These are phyloP conservation scores for Mycena belliarum DNA, from an alignment of 768 basidiomycete genomes.

Conservation along the genomic window DNA sequence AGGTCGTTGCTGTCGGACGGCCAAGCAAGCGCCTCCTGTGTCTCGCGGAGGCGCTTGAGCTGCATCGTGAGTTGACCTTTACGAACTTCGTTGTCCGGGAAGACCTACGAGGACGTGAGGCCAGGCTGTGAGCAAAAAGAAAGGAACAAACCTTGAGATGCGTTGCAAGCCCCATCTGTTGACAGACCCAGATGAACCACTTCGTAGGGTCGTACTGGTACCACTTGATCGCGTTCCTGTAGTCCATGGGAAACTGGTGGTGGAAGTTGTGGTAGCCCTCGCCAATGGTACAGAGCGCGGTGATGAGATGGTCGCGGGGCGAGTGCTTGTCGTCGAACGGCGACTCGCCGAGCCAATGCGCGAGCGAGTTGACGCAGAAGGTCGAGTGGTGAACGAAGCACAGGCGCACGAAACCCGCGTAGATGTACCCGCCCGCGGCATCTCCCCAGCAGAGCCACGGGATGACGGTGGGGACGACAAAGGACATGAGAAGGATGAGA, in stretches of 20 bases:
- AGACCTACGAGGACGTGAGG: constrained; percentile 32
- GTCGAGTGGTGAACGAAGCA: constrained; percentile 94
- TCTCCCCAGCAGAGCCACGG: constrained; percentile 87
- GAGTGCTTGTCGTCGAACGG: constrained; percentile 98
- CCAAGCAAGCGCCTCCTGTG: constrained; percentile 79
- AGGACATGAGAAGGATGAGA: constrained; percentile 72
- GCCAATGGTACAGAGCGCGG: constrained; percentile 89
- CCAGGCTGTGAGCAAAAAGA: background rate
- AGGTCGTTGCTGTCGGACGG: constrained; percentile 77
- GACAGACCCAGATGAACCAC: constrained; percentile 76
- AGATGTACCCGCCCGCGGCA: constrained; percentile 82
- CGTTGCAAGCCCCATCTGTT: constrained; percentile 64
- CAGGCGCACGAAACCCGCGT: constrained; percentile 77
- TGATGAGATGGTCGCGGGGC: constrained; percentile 88
- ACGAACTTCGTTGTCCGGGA: constrained; percentile 63
- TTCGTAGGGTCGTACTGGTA: constrained; percentile 93
- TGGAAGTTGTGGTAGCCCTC: constrained; percentile 99
- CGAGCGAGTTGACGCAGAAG: constrained; percentile 96
- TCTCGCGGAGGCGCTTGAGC: constrained; percentile 80
- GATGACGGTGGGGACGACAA: constrained; percentile 74
- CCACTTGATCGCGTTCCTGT: constrained; percentile 94
- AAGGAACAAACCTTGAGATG: constrained; percentile 58
- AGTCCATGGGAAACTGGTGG: constrained; percentile 97
- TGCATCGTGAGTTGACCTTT: constrained; percentile 97
- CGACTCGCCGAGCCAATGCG: constrained; percentile 93